These are phyloP conservation scores for Bruguiera hainesii DNA, from an alignment of 441 rosid genomes.

Conservation along the genomic window DNA sequence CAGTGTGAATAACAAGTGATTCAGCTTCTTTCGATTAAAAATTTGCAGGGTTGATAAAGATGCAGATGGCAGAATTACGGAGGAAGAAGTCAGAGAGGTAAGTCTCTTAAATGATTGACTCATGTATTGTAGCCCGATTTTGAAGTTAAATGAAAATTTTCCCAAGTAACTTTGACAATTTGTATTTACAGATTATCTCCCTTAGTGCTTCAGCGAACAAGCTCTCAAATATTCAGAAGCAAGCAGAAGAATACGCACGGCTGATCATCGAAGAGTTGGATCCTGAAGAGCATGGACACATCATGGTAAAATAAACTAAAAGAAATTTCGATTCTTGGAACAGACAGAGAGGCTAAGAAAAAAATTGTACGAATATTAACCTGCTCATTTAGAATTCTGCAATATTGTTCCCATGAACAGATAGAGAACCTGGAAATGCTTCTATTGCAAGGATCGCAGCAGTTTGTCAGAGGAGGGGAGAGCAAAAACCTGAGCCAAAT, in stretches of 20 bases:
- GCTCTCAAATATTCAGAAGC: constrained; percentile 73
- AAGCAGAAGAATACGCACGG: constrained; percentile 82
- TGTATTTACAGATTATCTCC: constrained; percentile 55
- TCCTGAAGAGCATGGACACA: constrained; percentile 77
- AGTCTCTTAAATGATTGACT: neutral
- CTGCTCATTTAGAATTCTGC: neutral
- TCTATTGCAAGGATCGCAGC: constrained; percentile 74
- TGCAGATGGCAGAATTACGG: constrained; percentile 81
- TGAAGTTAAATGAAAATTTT: no score
- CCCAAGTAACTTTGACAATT: neutral
- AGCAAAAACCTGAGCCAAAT: constrained; percentile 78
- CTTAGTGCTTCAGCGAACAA: constrained; percentile 96
- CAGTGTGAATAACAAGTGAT: no score
- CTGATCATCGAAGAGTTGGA: constrained; percentile 95
- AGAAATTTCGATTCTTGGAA: constrained; percentile 12
- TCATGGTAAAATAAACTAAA: constrained; percentile 53
- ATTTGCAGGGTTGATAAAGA: constrained; percentile 90
- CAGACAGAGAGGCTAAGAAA: constrained; percentile 74
- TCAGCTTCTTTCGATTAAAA: neutral
- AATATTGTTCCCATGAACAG: constrained; percentile 36
- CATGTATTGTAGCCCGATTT: no score
- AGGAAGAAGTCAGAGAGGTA: constrained; percentile 90
- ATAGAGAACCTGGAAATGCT: constrained; percentile 71
- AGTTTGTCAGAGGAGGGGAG: constrained; percentile 61
- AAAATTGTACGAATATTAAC: no score